Evolutionary conservation across 108 stramenopile genomes (phyloP), one percentile per base, ranked within the genome.

Genomic region (Skeletonema menzelii): DNA sequence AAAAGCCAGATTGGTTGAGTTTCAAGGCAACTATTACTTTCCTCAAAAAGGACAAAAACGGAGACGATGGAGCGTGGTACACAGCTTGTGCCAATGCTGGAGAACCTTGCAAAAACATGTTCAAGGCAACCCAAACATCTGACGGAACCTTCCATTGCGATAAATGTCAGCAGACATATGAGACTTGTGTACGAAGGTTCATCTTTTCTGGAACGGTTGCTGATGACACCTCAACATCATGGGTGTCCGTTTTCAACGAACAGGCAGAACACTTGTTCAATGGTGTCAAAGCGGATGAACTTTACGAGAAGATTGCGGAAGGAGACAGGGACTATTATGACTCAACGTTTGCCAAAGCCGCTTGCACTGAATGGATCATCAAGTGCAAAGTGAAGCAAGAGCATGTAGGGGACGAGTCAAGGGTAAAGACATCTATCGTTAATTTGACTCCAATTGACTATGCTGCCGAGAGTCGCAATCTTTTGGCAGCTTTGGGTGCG

Each of bases 171-270:
- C 82, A 88, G 56, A 86, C 89, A 32, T 86, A 85, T 72, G 77
- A 80, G 34, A 81, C 77, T 27, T 97, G 96, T 70, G 77, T 74
- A 57, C 86, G 95, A 26, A 87, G 96, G 56, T 98, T 87, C 88
- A 96, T 98, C 56, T 86, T 96, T 65, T 95, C 89, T 38, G 85
- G 79, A 17, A 86, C 84, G 3, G 84, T 97, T 19, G 81, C 82
- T 13, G 98, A 98, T 72, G 85, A 86, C 56, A 92, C 95, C 24
- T 78, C 85, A 30, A 87, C 87, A 22, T 82, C 89, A 2, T 98
- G 97, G 96, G 93, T 97, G 26, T 91, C 88, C 14, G 67, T 94
- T 20, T 98, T 97, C 83, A 92, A 98, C 70, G 96, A 97, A 31
- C 85, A 89, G 63, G 96, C 94, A 3, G 67, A 89, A 75, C 58